Base-by-base conservation (phyloP, 805 yeast species). In the Hanseniaspora vineae region DNA sequence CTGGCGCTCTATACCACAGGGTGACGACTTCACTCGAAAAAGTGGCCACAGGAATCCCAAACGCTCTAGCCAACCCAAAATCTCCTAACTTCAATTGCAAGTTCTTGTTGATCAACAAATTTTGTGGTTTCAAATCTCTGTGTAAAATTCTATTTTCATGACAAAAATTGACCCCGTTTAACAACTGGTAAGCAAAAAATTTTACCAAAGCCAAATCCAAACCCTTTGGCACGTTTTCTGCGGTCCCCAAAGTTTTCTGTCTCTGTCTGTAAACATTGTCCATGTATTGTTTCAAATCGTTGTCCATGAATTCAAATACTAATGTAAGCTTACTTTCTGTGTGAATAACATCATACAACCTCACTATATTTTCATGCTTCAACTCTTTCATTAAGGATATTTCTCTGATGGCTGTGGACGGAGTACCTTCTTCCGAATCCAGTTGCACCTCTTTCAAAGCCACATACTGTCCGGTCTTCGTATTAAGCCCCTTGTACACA, bases 21-120 rank as follows among this genome's bases (percentile, higher is more conserved):
- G 98, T 92, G 44, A 92, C 98, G 44, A 92, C 97, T 65, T 92
- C 98, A 66, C 92, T 97, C 12, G 98, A 90, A 61, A 90, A 92
- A 1, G 96, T 95, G 59, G 96, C 78, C 51, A 92, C 76, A 1
- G 98, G 98, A 13, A 92, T 96, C 46, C 98, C 98, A 65, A 88
- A 92, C 0, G 97, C 97, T 52, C 98, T 72, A 0, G 98, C 98
- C 46, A 92, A 72, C 33, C 98, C 98, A 62, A 92, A 92, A 68
- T 92, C 94, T 1, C 89, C 92, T 45, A 84, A 70, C 63, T 88
- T 88, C 62, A 92, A 75, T 64, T 86, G 90, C 39, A 98, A 97
- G 61, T 89, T 96, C 63, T 88, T 89, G 66, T 92, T 88, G 57
- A 92, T 90, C 60, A 92, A 76, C 61, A 92, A 72, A 66, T 92